Percentiles rank a stretch among this genome's conserved stretches.
These are phyloP conservation scores for Capsella bursapastoris DNA, from an alignment of 345 rosid species.

Conservation along the genomic window DNA sequence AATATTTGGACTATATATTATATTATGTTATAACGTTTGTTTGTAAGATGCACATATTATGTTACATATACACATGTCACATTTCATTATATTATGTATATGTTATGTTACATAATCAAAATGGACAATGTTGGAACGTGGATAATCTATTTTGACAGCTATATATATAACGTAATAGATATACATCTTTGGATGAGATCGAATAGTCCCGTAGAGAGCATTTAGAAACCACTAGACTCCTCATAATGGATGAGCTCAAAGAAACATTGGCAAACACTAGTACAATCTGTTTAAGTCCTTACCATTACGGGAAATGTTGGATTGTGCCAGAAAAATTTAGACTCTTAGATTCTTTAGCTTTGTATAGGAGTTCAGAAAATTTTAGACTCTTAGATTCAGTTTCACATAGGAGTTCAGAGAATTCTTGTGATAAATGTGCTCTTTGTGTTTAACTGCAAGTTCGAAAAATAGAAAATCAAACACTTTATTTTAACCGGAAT, in stretches of 20 bases:
- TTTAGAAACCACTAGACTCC: slow-evolving; percentile 28
- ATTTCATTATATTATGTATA: too few species aligned
- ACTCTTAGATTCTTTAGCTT: too few species aligned
- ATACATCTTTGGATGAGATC: slow-evolving; percentile 7
- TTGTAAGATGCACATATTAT: too few species aligned
- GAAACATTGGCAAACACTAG: slow-evolving; percentile 13
- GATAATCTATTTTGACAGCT: too few species aligned
- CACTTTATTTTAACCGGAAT: neutral
- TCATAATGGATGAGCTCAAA: slow-evolving; percentile 29
- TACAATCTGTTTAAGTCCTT: slow-evolving; percentile 7
- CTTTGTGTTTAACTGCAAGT: neutral
- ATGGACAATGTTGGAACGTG: too few species aligned
- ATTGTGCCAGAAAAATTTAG: neutral
- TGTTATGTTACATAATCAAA: too few species aligned
- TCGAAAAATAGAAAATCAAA: neutral
- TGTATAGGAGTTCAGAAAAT: neutral
- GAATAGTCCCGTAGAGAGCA: slow-evolving; percentile 21
- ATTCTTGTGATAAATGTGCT: neutral
- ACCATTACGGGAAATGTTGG: neutral
- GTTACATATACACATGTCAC: too few species aligned
- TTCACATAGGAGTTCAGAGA: too few species aligned
- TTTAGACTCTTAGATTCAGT: neutral
- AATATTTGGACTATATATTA: too few species aligned
- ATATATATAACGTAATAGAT: too few species aligned
- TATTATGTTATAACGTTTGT: too few species aligned